Base-by-base conservation (phyloP, 129 eudicot species). In the Chrysanthemum seticuspe region DNA sequence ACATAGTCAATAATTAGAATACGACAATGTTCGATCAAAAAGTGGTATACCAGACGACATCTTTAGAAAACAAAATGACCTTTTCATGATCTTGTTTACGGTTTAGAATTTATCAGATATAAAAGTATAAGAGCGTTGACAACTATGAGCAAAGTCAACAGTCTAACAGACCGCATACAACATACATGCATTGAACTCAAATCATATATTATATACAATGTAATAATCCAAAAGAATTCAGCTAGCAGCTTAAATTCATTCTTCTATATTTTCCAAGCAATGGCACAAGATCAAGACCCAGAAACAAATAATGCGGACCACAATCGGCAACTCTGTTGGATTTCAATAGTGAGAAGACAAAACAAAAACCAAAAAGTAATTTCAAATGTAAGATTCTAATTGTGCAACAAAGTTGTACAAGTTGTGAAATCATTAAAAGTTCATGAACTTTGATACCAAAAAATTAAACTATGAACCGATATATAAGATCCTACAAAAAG, bases 131-230 rank as follows among this genome's bases (percentile, higher is more conserved):
- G 34, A 77, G 69, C 36, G 61, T 62, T 53, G 3, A 10, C 18
- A 51, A 40, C 29, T 25, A 5, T 49, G 23, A n/a, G 45, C 21
- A 57, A 36, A 27, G 40, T 18, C 27, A 52, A 19, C 21, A 19
- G 21, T 19, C 21, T 19, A 19, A 19, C 21, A 19, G 21, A 19
- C 21, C 21, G 21, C 21, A 19, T 19, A 19, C 21, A 19, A 19
- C 21, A 19, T 19, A 51, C 36, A 78, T 78, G 77, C 77, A 71
- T 14, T 68, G 23, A 69, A 53, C 10, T 68, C 51, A 27, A 53
- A 69, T 50, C 31, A 49, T 19, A 58, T 29, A 52, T 18, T 19
- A 19, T 19, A 19, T 19, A 19, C 21, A 59, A 48, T 72, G 16
- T 21, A 10, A 29, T 18, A 60, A 36, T 58, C 21, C 19, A 23